Evolutionary conservation across 116 monocot species (phyloP).

Genomic region (Iris pallida): DNA sequence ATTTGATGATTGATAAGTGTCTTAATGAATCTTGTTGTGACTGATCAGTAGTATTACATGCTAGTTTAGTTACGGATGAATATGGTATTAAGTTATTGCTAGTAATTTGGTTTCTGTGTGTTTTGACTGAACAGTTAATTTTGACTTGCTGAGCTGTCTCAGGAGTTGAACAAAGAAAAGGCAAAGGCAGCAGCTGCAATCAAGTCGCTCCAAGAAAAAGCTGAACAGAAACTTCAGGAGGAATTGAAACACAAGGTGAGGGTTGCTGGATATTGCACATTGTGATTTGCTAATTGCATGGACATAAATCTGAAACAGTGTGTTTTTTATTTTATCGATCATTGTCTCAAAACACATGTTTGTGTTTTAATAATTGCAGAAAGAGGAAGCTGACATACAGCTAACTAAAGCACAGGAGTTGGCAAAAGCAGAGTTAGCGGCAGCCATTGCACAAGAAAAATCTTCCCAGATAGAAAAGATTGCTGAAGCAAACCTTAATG

Average conservation of each 20-base stretch:
- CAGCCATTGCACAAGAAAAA: constrained; percentile 82
- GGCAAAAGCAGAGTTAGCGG: constrained; percentile 78
- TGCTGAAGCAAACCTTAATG: constrained; percentile 92
- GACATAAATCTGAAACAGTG: constrained; percentile 40
- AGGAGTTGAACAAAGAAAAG: constrained; percentile 93
- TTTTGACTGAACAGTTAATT: too few species aligned
- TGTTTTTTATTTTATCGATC: too few species aligned
- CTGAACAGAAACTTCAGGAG: constrained; percentile 71
- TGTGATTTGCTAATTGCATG: constrained; percentile 30
- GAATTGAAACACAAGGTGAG: constrained; percentile 79
- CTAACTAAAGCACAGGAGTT: constrained; percentile 64
- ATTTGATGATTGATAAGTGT: too few species aligned
- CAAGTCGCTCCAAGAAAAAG: constrained; percentile 75
- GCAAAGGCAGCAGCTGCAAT: constrained; percentile 57
- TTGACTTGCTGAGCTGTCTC: constrained; percentile 6
- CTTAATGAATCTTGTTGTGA: not conserved
- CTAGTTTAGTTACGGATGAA: too few species aligned
- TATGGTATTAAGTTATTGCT: not conserved
- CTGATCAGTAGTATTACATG: not conserved
- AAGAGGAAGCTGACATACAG: constrained; percentile 53
- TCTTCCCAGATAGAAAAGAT: constrained; percentile 86
- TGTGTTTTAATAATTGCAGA: constrained; percentile 31
- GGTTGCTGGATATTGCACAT: constrained; percentile 1
- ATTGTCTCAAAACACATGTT: not conserved
- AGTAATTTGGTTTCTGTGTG: not conserved